Evolutionary conservation across 2,329 filamentous ascomycete species (phyloP).

Genomic region (Colletotrichum orbiculare): DNA sequence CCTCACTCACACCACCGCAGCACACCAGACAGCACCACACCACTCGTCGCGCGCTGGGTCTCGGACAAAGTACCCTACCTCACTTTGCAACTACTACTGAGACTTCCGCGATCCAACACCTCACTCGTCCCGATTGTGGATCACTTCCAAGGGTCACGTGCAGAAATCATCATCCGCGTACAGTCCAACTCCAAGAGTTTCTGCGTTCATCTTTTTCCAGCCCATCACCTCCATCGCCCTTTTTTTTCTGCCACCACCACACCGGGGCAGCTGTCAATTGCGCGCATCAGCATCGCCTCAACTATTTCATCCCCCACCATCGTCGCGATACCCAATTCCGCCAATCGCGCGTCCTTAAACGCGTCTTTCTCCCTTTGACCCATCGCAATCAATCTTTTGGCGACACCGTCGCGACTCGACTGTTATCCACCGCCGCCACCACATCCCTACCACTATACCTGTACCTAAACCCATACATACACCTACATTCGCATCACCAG

Average conservation of each 20-base stretch:
- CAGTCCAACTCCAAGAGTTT: conserved; percentile 35
- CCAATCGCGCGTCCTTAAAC: conserved; percentile 43
- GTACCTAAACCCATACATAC: conserved; percentile 14
- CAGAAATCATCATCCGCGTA: conserved; percentile 34
- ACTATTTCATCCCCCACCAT: conserved; percentile 35
- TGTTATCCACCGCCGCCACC: conserved; percentile 4
- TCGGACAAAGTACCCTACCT: not conserved
- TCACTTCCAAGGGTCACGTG: conserved; percentile 34
- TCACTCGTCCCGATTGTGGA: conserved; percentile 25
- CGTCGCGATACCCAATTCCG: conserved; percentile 30
- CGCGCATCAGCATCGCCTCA: conserved; percentile 46
- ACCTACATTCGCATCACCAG: conserved; percentile 31
- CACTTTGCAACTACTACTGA: conserved; percentile 24
- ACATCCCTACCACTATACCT: too few relatives aligned
- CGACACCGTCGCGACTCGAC: conserved; percentile 27
- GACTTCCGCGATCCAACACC: conserved; percentile 35
- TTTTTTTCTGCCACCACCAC: conserved; percentile 42
- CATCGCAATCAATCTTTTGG: conserved; percentile 32
- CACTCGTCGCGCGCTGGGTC: conserved; percentile 16
- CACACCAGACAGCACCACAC: not conserved
- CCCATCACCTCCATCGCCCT: conserved; percentile 4
- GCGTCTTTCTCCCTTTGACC: conserved; percentile 39
- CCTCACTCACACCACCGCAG: not conserved
- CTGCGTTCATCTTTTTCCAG: conserved; percentile 38
- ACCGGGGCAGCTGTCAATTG: conserved; percentile 46